These are phyloP conservation scores for Talaromyces sp. DNA, from an alignment of 2,329 filamentous ascomycete species.

Conservation along the genomic window DNA sequence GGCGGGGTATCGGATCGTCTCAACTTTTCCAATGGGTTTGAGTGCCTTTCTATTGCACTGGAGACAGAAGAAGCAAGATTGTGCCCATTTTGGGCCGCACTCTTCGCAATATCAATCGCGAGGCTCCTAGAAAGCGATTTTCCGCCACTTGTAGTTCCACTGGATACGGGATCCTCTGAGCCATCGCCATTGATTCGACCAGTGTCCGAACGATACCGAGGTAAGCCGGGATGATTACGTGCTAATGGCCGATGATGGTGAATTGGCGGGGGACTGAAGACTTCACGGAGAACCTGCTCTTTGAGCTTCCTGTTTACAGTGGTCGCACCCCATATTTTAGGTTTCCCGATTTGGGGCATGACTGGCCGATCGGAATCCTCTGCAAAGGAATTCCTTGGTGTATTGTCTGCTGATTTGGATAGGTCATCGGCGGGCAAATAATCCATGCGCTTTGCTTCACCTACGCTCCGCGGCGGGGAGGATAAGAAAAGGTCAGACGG, in stretches of 20 bases:
- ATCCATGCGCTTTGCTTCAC: constrained; percentile 22
- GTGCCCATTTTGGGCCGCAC: constrained; percentile 22
- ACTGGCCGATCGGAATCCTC: constrained; percentile 18
- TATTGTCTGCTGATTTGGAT: constrained; percentile 14
- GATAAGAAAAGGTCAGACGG: constrained; percentile 74
- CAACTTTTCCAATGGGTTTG: constrained; percentile 30
- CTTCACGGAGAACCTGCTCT: constrained; percentile 88
- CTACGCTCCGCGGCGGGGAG: constrained; percentile 35
- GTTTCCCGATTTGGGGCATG: constrained; percentile 41
- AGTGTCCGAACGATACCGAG: constrained; percentile 40
- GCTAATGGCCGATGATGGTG: constrained; percentile 69
- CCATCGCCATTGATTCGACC: constrained; percentile 30
- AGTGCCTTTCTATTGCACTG: constrained; percentile 32
- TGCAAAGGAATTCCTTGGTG: constrained; percentile 13
- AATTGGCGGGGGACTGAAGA: constrained; percentile 78
- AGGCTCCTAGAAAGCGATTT: constrained; percentile 21
- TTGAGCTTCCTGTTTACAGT: constrained; percentile 82
- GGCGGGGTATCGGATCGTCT: constrained; percentile 45
- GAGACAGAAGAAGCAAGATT: constrained; percentile 36
- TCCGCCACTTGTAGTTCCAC: constrained; percentile 18
- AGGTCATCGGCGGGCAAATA: constrained; percentile 20
- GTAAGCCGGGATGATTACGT: constrained; percentile 60
- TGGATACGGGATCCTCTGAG: constrained; percentile 29
- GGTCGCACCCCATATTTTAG: constrained; percentile 75
- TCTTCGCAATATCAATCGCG: constrained; percentile 27